These are phyloP conservation scores for Ceratocystis diversiconidia DNA, from an alignment of 2,329 filamentous ascomycete species.

Conservation along the genomic window DNA sequence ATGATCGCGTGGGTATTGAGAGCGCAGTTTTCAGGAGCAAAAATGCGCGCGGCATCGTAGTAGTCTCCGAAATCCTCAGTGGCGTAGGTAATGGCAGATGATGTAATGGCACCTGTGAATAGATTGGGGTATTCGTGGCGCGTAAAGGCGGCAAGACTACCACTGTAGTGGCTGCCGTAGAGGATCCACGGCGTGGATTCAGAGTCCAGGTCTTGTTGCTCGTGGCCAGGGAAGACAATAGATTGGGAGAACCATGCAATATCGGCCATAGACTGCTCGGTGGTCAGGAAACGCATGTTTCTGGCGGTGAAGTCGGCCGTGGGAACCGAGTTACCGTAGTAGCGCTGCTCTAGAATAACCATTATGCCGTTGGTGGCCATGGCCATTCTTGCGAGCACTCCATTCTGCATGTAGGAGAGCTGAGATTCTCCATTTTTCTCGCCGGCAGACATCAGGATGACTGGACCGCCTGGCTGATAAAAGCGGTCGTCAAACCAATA, in stretches of 20 bases:
- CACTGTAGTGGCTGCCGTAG: slow-evolving; percentile 76
- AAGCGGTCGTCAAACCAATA: slow-evolving; percentile 73
- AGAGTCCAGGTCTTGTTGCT: slow-evolving; percentile 52
- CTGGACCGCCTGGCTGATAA: slow-evolving; percentile 64
- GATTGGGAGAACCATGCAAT: slow-evolving; percentile 67
- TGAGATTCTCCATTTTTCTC: slow-evolving; percentile 52
- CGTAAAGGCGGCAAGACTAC: slow-evolving; percentile 62
- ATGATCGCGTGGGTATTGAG: slow-evolving; percentile 44
- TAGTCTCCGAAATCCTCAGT: slow-evolving; percentile 64
- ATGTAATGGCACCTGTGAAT: slow-evolving; percentile 67
- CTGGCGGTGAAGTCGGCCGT: slow-evolving; percentile 48
- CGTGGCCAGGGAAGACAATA: slow-evolving; percentile 54
- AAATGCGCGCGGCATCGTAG: slow-evolving; percentile 36
- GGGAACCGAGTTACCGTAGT: slow-evolving; percentile 68
- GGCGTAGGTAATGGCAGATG: slow-evolving; percentile 63
- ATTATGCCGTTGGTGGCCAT: slow-evolving; percentile 59
- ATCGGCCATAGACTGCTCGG: slow-evolving; percentile 70
- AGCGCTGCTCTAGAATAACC: slow-evolving; percentile 73
- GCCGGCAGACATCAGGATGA: slow-evolving; percentile 62
- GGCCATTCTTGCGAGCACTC: slow-evolving; percentile 57
- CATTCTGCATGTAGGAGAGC: slow-evolving; percentile 60
- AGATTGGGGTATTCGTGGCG: slow-evolving; percentile 63
- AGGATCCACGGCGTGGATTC: slow-evolving; percentile 55
- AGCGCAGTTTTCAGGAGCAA: slow-evolving; percentile 46
- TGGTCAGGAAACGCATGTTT: slow-evolving; percentile 67